A percentile compares a stretch with the other conserved stretches of the same genome.
phyloP scores from a whole-genome alignment of 2,329 filamentous ascomycete genomes.

The Sporothrix pseudoabietina region DNA sequence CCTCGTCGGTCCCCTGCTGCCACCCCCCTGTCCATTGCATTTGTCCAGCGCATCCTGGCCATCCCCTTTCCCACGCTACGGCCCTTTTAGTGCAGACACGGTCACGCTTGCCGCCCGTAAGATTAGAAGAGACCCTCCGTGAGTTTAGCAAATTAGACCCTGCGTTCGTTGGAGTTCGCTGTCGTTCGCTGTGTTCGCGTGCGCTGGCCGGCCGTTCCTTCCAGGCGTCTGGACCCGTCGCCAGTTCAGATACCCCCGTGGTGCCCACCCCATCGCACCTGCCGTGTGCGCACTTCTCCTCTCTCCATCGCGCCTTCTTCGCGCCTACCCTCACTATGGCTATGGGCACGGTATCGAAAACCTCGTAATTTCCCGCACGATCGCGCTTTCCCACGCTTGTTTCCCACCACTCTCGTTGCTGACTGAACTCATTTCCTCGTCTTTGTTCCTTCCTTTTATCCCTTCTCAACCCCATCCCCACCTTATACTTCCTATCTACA shows the following conservation, averaged over 20 bases:
- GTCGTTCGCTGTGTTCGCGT: not conserved
- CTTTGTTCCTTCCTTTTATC: not conserved
- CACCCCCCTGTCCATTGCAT: slow-evolving; percentile 6
- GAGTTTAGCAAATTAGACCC: slow-evolving; percentile 3
- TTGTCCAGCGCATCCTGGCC: not conserved
- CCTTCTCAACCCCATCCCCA: not conserved
- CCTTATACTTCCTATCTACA: not conserved
- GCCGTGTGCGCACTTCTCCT: not conserved
- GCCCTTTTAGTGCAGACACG: not conserved
- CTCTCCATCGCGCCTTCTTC: not conserved
- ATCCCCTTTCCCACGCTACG: not conserved
- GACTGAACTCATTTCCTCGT: not conserved
- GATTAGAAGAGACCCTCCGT: slow-evolving; percentile 8
- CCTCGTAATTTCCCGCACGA: not conserved
- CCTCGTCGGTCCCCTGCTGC: not conserved
- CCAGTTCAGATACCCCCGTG: slow-evolving; percentile 14
- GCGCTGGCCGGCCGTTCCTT: not conserved
- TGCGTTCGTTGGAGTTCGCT: not conserved
- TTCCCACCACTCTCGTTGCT: not conserved
- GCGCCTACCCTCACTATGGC: not conserved
- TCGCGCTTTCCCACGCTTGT: not conserved
- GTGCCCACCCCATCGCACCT: slow-evolving; percentile 3
- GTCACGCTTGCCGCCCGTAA: slow-evolving; percentile 18
- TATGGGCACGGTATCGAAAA: not conserved
- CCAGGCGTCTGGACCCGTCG: not conserved